A percentile compares a stretch with the other conserved stretches of the same genome.
Evolutionary conservation across 169 alveolate species (phyloP).

Genomic region (Plasmodium vivax): DNA sequence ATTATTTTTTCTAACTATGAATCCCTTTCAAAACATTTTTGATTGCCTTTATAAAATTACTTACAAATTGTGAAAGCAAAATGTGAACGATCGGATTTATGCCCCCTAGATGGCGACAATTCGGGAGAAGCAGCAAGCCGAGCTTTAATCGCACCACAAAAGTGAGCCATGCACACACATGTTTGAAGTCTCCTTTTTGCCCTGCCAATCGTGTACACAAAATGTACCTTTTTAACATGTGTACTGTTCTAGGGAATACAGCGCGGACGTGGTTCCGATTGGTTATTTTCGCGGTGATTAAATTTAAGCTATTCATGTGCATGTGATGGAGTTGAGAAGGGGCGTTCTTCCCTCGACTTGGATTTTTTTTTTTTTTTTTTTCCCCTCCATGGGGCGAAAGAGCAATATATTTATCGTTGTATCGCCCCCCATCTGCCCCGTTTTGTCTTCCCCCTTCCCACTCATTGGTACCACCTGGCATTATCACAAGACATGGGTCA

Average conservation of each 20-base stretch:
- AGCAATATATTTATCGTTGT: neutral
- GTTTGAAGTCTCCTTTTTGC: neutral
- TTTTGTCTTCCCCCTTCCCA: neutral
- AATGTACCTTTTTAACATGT: neutral
- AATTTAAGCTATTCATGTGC: neutral
- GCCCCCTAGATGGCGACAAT: neutral
- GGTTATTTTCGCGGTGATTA: neutral
- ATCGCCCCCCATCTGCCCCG: neutral
- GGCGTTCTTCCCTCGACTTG: neutral
- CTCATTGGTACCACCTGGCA: neutral
- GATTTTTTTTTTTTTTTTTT: neutral
- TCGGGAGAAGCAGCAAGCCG: neutral
- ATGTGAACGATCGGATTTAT: neutral
- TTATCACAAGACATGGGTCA: neutral
- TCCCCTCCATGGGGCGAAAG: neutral
- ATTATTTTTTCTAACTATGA: neutral
- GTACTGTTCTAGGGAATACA: neutral
- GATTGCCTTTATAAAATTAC: neutral
- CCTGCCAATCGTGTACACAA: neutral
- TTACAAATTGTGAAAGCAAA: neutral
- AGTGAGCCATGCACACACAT: neutral
- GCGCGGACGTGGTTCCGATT: neutral
- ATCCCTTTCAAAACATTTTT: neutral
- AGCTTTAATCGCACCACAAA: neutral
- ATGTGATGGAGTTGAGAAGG: neutral